Evolutionary conservation across 1,139 yeast genomes (phyloP).

Genomic region (Sugiyamaella novakii): DNA sequence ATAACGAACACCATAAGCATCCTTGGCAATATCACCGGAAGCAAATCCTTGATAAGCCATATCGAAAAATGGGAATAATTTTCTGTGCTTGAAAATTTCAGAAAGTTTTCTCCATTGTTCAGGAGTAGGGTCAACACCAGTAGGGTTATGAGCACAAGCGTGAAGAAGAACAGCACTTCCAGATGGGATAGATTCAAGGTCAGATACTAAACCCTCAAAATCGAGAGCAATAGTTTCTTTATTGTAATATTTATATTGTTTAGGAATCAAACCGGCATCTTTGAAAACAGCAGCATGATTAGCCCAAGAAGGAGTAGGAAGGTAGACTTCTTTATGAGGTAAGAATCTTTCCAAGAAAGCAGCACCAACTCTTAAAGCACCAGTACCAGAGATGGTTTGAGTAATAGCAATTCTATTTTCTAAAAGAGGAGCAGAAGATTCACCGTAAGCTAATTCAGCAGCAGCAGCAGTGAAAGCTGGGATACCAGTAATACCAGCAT

Average conservation of each 20-base stretch:
- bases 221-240: constrained; percentile 62
- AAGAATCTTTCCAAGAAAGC: constrained; percentile 58
- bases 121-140: constrained; percentile 89
- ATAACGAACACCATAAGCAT: constrained; percentile 83
- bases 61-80: constrained; percentile 85
- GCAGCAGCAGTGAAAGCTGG: constrained; percentile 76
- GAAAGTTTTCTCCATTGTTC: constrained; percentile 83
- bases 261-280: constrained; percentile 51
- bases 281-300: constrained; percentile 59
- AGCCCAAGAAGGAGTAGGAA: constrained; percentile 78
- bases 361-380: constrained; percentile 71
- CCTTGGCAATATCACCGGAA: constrained; percentile 79
- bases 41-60: constrained; percentile 98
- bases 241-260: constrained; percentile 69
- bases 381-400: constrained; percentile 74
- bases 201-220: constrained; percentile 63
- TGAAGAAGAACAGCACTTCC: constrained; percentile 85
- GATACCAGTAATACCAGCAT: constrained; percentile 80
- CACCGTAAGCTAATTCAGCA: constrained; percentile 60
- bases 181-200: constrained; percentile 69
- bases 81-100: constrained; percentile 58
- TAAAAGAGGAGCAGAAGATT: constrained; percentile 43
- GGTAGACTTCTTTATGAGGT: constrained; percentile 51
- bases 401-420: constrained; percentile 58
- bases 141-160: constrained; percentile 98